Base-by-base conservation (phyloP, 768 basidiomycete genomes). In the Leccinellum albellum region DNA sequence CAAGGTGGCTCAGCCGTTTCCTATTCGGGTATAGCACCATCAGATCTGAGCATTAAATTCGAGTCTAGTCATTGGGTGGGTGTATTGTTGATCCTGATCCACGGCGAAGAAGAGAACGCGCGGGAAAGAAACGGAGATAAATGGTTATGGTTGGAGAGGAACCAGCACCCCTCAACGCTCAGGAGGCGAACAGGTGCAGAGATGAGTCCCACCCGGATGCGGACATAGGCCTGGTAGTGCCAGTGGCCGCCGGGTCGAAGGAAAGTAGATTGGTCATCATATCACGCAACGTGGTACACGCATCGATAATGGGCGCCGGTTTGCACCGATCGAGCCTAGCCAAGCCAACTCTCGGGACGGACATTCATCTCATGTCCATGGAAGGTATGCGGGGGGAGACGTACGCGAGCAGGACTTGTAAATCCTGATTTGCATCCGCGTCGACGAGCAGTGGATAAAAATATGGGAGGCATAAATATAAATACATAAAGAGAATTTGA, bases 1-100 rank as follows among this genome's bases (percentile, higher is more conserved):
- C 14, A 44, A 45, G 31, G 50, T 58, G 61, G 58, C 56, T 55
- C 51, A 53, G 45, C 17, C 26, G n/a, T 51, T 59, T 42, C 66
- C 61, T 46, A 53, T 54, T 60, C 23, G 21, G 32, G 64, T n/a
- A n/a, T 53, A 23, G 52, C 17, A 46, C 24, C 44, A 59, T 51
- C 6, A 57, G 45, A 54, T 59, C 20, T 17, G 51, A 33, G 55
- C 51, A 40, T 20, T n/a, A 5, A 40, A 12, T 32, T 32, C 32
- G 6, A 32, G 32, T 32, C 3, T 12, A 5, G n/a, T 20, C 10
- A 40, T 12, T 40, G 50, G 57, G 56, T 21, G 64, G 70, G 54
- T 50, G 29, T 58, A 66, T 50, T 55, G 53, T 54, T 65, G 62
- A 69, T 56, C 69, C 71, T 66, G 69, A 68, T 62, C 69, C 66